Evolutionary conservation across 345 rosid genomes (phyloP), one percentile per base, ranked within the genome.

Genomic region (Chamaenerion angustifolium): DNA sequence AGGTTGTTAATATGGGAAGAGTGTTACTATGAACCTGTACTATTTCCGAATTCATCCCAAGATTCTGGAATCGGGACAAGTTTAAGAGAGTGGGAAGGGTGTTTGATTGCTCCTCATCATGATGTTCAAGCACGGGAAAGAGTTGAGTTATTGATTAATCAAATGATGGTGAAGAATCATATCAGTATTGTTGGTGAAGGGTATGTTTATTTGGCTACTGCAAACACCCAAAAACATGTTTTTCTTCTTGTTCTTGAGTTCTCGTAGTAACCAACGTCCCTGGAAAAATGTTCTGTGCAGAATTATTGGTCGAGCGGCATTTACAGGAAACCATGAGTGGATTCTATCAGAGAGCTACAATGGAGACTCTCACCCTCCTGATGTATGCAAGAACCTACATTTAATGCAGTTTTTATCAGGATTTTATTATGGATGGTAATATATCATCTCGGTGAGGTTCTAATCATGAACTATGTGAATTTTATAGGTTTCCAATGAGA

Each of bases 1-100:
- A 88, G 99, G 70, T 71, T 92, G 58, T 68, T 92, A 60, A 88
- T 88, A 44, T 92, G 96, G 99, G 99, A 92, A 68, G 96, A 82
- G 63, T 82, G 82, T 56, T 72, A 77, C 51, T 65, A 60, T 19
- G 79, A 79, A 66, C 60, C 79, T 2, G 31, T 49, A 19, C 63
- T 60, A 40, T 42, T 54, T 56, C 64, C 74, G 0, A 49, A 21
- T 62, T 63, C 73, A 55, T 52, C 56, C 10, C 40, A 59, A 12
- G 43, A 42, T 62, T 64, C 64, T 43, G 71, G 64, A 58, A 52
- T 64, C 25, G 73, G 56, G 15, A 46, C 55, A 37, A 42, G 59
- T 44, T 65, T 64, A 16, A 78, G 70, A 58, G 80, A 56, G 45
- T 60, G 68, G 67, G 78, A 68, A 52, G 76, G 71, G 56, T 48